Evolutionary conservation across 768 basidiomycete species (phyloP).

Genomic region (Suillus americanus): DNA sequence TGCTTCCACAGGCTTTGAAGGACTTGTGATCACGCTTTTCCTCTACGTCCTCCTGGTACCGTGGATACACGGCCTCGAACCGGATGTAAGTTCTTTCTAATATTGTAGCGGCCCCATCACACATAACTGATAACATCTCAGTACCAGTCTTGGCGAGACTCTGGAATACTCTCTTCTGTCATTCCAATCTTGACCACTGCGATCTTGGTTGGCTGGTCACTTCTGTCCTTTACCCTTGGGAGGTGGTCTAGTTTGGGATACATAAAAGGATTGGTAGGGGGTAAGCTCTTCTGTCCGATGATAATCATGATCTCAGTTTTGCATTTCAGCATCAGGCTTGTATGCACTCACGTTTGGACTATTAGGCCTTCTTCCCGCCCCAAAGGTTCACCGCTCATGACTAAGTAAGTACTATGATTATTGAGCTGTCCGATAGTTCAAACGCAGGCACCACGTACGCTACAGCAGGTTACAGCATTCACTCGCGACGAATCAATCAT

Average conservation of each 20-base stretch:
- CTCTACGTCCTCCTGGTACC: slow-evolving; percentile 69
- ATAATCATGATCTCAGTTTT: slow-evolving; percentile 6
- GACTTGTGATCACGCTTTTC: slow-evolving; percentile 67
- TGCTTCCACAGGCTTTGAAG: slow-evolving; percentile 52
- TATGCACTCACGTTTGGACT: slow-evolving; percentile 75
- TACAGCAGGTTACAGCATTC: background rate
- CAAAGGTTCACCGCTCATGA: slow-evolving; percentile 47
- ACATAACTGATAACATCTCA: slow-evolving; percentile 25
- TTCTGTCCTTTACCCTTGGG: slow-evolving; percentile 61
- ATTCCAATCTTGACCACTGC: slow-evolving; percentile 71
- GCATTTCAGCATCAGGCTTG: slow-evolving; percentile 57
- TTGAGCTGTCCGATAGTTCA: background rate
- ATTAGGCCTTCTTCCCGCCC: slow-evolving; percentile 69
- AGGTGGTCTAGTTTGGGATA: slow-evolving; percentile 68
- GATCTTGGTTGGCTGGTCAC: slow-evolving; percentile 69
- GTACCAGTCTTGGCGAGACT: slow-evolving; percentile 77
- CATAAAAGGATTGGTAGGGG: slow-evolving; percentile 59
- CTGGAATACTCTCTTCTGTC: slow-evolving; percentile 62
- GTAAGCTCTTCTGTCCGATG: slow-evolving; percentile 36
- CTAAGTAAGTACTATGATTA: background rate
- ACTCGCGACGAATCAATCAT: background rate
- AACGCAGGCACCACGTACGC: background rate
- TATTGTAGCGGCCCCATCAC: background rate
- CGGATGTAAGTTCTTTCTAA: slow-evolving; percentile 52
- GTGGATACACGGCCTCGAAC: slow-evolving; percentile 64